Evolutionary conservation across 495 filamentous ascomycete species (phyloP), one percentile per base, ranked within the genome.

Genomic region (Parmelia sp.): DNA sequence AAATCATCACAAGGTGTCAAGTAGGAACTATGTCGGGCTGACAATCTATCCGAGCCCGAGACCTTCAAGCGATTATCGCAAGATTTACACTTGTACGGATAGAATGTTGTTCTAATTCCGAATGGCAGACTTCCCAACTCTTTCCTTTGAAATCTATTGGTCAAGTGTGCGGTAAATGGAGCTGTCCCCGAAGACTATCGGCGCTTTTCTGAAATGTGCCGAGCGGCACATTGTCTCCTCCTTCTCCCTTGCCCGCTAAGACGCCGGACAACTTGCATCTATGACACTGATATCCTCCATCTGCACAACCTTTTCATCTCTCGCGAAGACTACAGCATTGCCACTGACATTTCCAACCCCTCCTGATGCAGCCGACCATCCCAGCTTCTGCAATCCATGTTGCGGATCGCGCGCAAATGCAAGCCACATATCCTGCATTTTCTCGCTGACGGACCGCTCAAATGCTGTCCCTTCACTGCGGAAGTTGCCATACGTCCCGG

Each of bases 381-480:
- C 65, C 27, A 57, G 61, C 37, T 58, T 36, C 53, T 66, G 37
- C 61, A 66, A 45, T 31, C 67, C 67, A 47, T 64, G n/a, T 19
- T 53, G 27, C 10, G 69, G 69, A 53, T 68, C 69, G 23, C 60
- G 66, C 45, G 57, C 66, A 67, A 71, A 76, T 25, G 70, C 70
- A 56, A 70, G 61, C 66, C 69, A 71, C 23, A 74, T 62, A 67
- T 79, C 78, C 63, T 79, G 76, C 76, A 81, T 79, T 33, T 68
- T 49, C 36, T 70, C 49, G 23, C 71, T 74, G 4, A 77, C 73
- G 15, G 68, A 69, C 11, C 70, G 64, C 64, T 80, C 77, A 17
- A 76, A 69, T n/a, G 58, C 58, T 12, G 74, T 74, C 14, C 69
- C 66, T 44, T 66, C 55, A n/a, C 74, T 73, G 12, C 68, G 70